Evolutionary conservation across 108 stramenopile genomes (phyloP).

Genomic region (Pelagomonas calceolata): DNA sequence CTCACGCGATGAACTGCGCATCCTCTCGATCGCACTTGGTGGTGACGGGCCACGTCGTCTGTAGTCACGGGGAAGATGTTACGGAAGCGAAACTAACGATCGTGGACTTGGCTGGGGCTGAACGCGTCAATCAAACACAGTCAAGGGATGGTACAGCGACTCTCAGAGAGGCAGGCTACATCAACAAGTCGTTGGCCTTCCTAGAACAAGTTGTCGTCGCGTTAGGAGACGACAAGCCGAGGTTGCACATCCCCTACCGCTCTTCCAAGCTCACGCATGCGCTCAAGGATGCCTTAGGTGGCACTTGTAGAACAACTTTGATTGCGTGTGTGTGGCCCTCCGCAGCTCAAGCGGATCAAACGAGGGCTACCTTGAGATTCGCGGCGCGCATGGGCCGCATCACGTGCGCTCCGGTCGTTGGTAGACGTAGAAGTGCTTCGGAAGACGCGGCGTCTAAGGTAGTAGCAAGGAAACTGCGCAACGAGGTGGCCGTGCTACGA

Average conservation of each 20-base stretch:
- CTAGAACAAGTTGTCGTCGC: slow-evolving; percentile 37
- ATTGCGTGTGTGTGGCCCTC: slow-evolving; percentile 36
- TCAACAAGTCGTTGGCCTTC: slow-evolving; percentile 34
- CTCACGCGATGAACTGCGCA: slow-evolving; percentile 32
- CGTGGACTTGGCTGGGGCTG: slow-evolving; percentile 30
- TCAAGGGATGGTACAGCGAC: slow-evolving; percentile 7
- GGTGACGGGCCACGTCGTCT: slow-evolving; percentile 20
- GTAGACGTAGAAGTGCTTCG: not conserved
- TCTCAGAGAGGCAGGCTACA: slow-evolving; percentile 17
- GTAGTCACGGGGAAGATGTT: not conserved
- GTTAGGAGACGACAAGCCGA: slow-evolving; percentile 9
- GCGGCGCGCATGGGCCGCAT: slow-evolving; percentile 27
- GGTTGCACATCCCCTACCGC: slow-evolving; percentile 28
- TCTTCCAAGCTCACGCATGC: slow-evolving; percentile 28
- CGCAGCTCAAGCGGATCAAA: slow-evolving; percentile 19
- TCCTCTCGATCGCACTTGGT: slow-evolving; percentile 32
- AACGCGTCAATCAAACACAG: slow-evolving; percentile 19
- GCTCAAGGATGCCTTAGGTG: slow-evolving; percentile 27
- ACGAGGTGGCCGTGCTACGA: slow-evolving; percentile 12
- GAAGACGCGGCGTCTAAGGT: not conserved
- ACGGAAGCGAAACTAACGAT: slow-evolving; percentile 20
- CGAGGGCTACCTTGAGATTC: slow-evolving; percentile 22
- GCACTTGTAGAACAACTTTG: slow-evolving; percentile 24
- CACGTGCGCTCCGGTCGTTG: slow-evolving; percentile 17
- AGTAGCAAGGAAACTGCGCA: not conserved